A percentile compares a stretch with the other conserved stretches of the same genome.
These are phyloP conservation scores for Eucalyptus tenuipes DNA, from an alignment of 345 rosid species.

Conservation along the genomic window DNA sequence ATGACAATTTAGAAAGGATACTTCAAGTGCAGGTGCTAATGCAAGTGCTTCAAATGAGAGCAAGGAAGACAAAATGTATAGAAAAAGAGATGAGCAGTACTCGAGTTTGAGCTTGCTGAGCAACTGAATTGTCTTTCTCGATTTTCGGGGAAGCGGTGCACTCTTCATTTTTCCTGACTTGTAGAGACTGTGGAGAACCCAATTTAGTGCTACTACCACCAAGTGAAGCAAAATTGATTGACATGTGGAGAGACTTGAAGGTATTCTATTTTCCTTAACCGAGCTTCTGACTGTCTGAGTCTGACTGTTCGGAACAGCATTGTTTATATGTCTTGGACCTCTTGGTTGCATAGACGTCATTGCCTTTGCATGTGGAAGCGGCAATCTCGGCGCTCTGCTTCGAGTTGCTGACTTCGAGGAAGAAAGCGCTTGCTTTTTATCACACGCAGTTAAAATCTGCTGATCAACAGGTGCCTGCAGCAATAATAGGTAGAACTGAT, in stretches of 20 bases:
- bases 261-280: constrained; percentile 18
- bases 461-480: constrained; percentile 16
- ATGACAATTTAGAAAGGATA: neutral
- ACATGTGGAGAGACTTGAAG: constrained; percentile 31
- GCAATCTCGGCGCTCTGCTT: constrained; percentile 9
- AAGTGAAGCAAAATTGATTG: constrained; percentile 25
- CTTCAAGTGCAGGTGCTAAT: neutral
- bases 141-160: constrained; percentile 5
- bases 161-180: neutral
- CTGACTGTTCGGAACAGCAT: neutral
- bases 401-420: constrained; percentile 10
- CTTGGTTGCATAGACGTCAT: constrained; percentile 8
- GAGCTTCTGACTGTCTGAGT: constrained; percentile 2
- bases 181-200: neutral
- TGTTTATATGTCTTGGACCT: constrained; percentile 13
- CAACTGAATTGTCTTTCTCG: constrained; percentile 15
- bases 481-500: neutral
- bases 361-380: constrained; percentile 12
- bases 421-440: constrained; percentile 22
- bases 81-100: constrained; percentile 17
- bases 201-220: constrained; percentile 11
- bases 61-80: neutral
- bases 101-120: constrained; percentile 23
- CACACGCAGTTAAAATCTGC: constrained; percentile 9
- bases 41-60: neutral